Conservation (phyloP, 345 rosid species). For the Passiflora organensis region DNA sequence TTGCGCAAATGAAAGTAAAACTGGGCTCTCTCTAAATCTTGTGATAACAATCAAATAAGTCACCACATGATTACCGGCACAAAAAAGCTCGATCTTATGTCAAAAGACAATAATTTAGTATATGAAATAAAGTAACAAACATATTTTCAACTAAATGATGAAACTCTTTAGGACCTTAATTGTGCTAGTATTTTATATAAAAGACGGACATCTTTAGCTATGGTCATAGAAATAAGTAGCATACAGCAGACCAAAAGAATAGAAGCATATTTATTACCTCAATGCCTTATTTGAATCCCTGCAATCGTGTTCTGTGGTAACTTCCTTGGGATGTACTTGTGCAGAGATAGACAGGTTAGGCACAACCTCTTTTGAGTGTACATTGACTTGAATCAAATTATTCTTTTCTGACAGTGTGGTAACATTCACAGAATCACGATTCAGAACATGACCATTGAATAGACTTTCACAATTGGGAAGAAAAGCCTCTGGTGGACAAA, state of each 20-base stretch:
- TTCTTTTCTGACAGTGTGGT: constrained; percentile 33
- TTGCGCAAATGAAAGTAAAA: too few species aligned
- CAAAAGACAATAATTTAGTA: too few species aligned
- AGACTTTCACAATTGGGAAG: constrained; percentile 42
- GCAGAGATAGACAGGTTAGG: constrained; percentile 36
- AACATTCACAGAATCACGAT: constrained; percentile 31
- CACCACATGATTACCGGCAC: too few species aligned
- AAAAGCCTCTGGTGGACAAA: constrained; percentile 62
- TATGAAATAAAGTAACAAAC: too few species aligned
- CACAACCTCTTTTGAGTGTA: constrained; percentile 26
- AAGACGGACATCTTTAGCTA: too few species aligned
- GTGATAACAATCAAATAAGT: too few species aligned
- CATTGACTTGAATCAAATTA: constrained; percentile 28
- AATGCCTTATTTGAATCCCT: constrained; percentile 36
- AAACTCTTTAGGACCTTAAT: too few species aligned
- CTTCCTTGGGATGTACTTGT: constrained; percentile 35
- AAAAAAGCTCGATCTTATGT: too few species aligned
- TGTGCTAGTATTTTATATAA: too few species aligned
- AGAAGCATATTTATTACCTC: constrained; percentile 44
- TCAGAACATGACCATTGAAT: constrained; percentile 46
- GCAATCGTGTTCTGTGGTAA: constrained; percentile 17
- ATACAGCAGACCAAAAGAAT: neutral
- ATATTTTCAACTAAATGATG: too few species aligned
- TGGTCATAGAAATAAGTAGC: too few species aligned
- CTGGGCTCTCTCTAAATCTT: too few species aligned